Evolutionary conservation across 2,329 filamentous ascomycete genomes (phyloP).

Genomic region (Aureobasidium sp.): DNA sequence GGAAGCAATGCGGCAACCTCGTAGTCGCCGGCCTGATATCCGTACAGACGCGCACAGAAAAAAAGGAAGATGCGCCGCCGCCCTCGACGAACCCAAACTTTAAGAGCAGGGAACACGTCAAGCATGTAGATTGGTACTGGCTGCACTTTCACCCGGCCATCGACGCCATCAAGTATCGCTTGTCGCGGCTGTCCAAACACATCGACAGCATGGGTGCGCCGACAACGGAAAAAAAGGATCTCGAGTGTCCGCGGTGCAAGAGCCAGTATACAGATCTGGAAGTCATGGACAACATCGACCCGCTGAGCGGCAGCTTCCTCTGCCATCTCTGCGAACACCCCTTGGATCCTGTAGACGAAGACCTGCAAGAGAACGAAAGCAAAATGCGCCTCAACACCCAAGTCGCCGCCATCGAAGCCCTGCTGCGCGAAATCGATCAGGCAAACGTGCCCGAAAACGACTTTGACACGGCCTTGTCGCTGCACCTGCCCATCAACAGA

Average conservation of each 20-base stretch:
- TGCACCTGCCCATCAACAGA: constrained; percentile 57
- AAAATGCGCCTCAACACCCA: constrained; percentile 70
- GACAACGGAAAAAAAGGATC: constrained; percentile 80
- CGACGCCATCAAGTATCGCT: constrained; percentile 91
- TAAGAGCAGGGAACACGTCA: constrained; percentile 28
- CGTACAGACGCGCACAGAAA: constrained; percentile 53
- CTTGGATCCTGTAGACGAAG: constrained; percentile 55
- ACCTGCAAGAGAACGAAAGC: constrained; percentile 57
- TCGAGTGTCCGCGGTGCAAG: constrained; percentile 73
- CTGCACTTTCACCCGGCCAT: constrained; percentile 92
- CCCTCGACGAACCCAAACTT: constrained; percentile 18
- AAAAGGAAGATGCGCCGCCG: constrained; percentile 27
- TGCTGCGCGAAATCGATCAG: constrained; percentile 71
- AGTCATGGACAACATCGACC: constrained; percentile 68
- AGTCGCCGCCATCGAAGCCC: constrained; percentile 69
- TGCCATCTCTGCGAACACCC: constrained; percentile 70
- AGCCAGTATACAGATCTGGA: constrained; percentile 86
- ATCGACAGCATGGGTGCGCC: constrained; percentile 79
- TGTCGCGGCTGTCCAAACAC: constrained; percentile 79
- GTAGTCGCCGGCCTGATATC: constrained; percentile 79
- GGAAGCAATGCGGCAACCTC: constrained; percentile 79
- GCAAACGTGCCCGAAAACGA: constrained; percentile 64
- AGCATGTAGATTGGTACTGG: constrained; percentile 79
- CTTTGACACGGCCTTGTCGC: constrained; percentile 61
- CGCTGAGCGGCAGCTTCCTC: constrained; percentile 51